These are phyloP conservation scores for Salix udensis DNA, from an alignment of 345 rosid genomes.

Conservation along the genomic window DNA sequence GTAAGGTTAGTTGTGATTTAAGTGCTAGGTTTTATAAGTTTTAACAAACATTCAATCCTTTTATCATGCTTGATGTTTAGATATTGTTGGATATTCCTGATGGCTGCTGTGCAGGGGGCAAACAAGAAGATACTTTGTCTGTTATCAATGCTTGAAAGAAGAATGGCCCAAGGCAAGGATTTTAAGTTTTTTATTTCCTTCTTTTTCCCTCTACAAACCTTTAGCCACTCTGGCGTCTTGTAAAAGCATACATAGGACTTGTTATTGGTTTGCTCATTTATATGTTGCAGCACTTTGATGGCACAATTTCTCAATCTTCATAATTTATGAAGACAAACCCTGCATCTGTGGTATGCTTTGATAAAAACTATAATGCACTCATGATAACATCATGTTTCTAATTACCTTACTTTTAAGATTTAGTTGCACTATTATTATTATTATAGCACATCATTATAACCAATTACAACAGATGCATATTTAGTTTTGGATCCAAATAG, in stretches of 20 bases:
- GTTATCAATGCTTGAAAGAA: slow-evolving; percentile 73
- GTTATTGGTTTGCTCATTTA: background rate
- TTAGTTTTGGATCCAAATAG: too few species aligned
- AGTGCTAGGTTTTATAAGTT: background rate
- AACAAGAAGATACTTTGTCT: slow-evolving; percentile 67
- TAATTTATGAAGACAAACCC: too few species aligned
- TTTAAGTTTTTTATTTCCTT: background rate
- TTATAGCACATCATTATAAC: too few species aligned
- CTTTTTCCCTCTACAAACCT: background rate
- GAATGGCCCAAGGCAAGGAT: slow-evolving; percentile 66
- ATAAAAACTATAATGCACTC: too few species aligned
- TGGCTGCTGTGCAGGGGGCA: slow-evolving; percentile 41
- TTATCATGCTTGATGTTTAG: background rate
- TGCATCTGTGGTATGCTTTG: too few species aligned
- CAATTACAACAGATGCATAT: too few species aligned
- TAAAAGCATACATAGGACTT: background rate
- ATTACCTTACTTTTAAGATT: too few species aligned
- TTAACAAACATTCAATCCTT: background rate
- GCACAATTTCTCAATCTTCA: background rate
- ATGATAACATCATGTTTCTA: too few species aligned
- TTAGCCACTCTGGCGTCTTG: background rate
- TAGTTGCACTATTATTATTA: too few species aligned
- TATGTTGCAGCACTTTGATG: background rate
- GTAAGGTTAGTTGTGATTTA: slow-evolving; percentile 41
- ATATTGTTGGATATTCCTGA: background rate